Evolutionary conservation across 805 yeast species (phyloP).

Genomic region (Metschnikowia vanudenii): DNA sequence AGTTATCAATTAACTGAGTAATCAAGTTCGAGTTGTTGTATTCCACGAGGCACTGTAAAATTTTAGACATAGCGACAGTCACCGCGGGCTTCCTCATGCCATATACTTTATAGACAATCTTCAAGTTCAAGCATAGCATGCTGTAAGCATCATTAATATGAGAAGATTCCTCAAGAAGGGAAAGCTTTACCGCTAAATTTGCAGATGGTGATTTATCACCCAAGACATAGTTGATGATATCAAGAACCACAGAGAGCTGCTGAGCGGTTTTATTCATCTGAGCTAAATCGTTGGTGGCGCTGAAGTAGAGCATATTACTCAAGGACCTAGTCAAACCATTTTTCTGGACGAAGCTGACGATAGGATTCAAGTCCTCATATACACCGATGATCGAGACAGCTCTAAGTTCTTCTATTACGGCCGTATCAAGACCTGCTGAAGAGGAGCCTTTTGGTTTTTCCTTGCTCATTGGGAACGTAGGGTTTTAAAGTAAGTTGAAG

Average conservation of each 20-base stretch:
- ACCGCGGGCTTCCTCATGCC: constrained; percentile 54
- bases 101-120: constrained; percentile 66
- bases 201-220: constrained; percentile 16
- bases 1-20: constrained; percentile 58
- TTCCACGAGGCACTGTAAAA: constrained; percentile 52
- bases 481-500: too few relatives aligned
- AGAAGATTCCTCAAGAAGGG: constrained; percentile 21
- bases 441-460: not conserved
- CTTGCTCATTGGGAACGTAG: constrained; percentile 1
- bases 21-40: constrained; percentile 50
- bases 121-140: constrained; percentile 52
- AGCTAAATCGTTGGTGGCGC: constrained; percentile 51
- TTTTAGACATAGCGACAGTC: constrained; percentile 59
- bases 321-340: constrained; percentile 32
- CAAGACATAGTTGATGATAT: constrained; percentile 21
- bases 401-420: constrained; percentile 13
- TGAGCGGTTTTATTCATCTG: constrained; percentile 46
- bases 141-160: constrained; percentile 41
- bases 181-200: constrained; percentile 13
- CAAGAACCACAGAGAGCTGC: constrained; percentile 32
- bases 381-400: constrained; percentile 14
- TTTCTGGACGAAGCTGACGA: constrained; percentile 29
- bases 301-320: constrained; percentile 41
- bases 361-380: constrained; percentile 15
- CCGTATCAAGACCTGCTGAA: constrained; percentile 14